Conservation (phyloP, 345 rosid species). For the Sonneratia caseolaris region DNA sequence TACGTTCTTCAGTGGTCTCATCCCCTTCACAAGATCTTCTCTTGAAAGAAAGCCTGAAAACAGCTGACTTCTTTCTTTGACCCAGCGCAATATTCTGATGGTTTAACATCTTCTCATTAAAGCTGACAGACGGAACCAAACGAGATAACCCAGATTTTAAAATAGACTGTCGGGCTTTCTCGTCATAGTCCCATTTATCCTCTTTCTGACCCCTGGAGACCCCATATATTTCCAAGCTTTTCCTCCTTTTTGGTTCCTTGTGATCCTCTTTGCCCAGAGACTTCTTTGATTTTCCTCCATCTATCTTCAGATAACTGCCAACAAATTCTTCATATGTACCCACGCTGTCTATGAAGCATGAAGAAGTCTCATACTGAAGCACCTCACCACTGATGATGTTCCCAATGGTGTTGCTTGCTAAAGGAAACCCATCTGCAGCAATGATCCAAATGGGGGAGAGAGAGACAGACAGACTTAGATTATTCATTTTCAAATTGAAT, state of each 20-base stretch:
- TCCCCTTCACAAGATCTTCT: slow-evolving; percentile 67
- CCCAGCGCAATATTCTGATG: slow-evolving; percentile 2
- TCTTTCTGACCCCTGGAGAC: slow-evolving; percentile 34
- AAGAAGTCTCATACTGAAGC: slow-evolving; percentile 62
- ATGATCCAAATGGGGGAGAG: background rate
- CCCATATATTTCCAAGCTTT: slow-evolving; percentile 22
- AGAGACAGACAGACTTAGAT: no score
- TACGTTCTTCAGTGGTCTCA: slow-evolving; percentile 38
- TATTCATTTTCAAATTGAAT: background rate
- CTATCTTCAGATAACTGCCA: slow-evolving; percentile 55
- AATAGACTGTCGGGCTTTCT: slow-evolving; percentile 12
- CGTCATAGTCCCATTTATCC: slow-evolving; percentile 20
- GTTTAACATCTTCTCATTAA: slow-evolving; percentile 24
- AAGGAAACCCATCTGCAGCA: slow-evolving; percentile 43
- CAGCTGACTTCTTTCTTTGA: slow-evolving; percentile 30
- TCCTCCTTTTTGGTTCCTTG: slow-evolving; percentile 30
- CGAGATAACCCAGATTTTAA: slow-evolving; percentile 24
- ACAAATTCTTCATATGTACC: slow-evolving; percentile 58
- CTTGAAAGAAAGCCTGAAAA: slow-evolving; percentile 52
- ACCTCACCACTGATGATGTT: slow-evolving; percentile 46
- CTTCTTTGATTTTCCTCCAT: slow-evolving; percentile 25
- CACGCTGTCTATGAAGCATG: slow-evolving; percentile 35
- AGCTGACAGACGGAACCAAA: slow-evolving; percentile 35
- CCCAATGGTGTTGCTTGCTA: slow-evolving; percentile 24
- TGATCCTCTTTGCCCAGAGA: slow-evolving; percentile 22